Evolutionary conservation across 129 eudicot species (phyloP), one percentile per base, ranked within the genome.

Genomic region (Tanacetum coccineum): DNA sequence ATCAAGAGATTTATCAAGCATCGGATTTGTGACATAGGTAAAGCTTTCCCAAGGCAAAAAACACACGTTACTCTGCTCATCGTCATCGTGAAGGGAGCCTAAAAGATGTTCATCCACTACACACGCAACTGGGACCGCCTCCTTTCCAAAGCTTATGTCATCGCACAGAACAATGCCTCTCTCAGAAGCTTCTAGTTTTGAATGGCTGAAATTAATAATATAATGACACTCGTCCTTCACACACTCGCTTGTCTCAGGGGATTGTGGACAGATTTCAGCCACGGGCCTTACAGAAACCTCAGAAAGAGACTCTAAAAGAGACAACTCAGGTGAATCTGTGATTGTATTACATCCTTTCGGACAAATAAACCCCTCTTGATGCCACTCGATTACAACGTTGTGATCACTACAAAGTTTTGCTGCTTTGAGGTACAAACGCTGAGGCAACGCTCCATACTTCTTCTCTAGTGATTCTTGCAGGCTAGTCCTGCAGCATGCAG

Each of bases 1-100:
- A 75, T 61, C 78, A 77, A 81, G 73, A 65, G 92, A 84, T 74
- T 70, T 74, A 79, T 82, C 90, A 52, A 89, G 76, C 67, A 84
- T 64, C 25, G 99, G 82, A 66, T 93, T 93, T 44, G 74, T 86
- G 18, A 78, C 81, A 76, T 93, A 93, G 2, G 78, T 89, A 72
- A 86, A 93, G 80, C 86, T 80, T 77, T 93, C 99, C 99, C 99
- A 93, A 13, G 99, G 99, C 78, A 93, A 79, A 61, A 86, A 81
- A 57, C 73, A 71, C 17, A 61, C 74, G 6, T 74, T 67, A 52
- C 66, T 66, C 80, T 81, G 87, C 11, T 81, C 87, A 68, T 86
- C 83, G 53, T 80, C 75, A 21, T 79, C 50, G 62, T 83, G 84
- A 55, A 88, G 82, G 6, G 87, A 85, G 62, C 82, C 96, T 67